phyloP scores from a whole-genome alignment of 495 filamentous ascomycete genomes.

The Parathielavia hyrcaniae region DNA sequence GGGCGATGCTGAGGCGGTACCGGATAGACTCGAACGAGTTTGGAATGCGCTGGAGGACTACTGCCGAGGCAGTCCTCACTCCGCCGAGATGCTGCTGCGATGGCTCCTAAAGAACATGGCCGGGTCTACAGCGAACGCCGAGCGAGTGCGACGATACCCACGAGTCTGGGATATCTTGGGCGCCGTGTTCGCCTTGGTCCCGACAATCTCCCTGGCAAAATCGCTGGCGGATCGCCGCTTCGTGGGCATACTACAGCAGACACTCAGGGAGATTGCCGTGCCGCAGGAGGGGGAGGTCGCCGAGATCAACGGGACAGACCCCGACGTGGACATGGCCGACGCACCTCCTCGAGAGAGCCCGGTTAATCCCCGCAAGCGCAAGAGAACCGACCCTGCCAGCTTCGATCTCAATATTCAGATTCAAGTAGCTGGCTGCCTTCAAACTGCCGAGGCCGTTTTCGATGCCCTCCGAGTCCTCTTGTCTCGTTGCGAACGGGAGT shows the following conservation, averaged over 20 bases:
- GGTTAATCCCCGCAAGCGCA: conserved; percentile 35
- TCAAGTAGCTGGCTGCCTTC: conserved; percentile 30
- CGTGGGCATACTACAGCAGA: conserved; percentile 36
- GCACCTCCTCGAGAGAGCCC: conserved; percentile 10
- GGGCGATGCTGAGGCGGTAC: conserved; percentile 30
- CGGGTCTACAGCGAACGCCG: conserved; percentile 35
- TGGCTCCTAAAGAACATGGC: conserved; percentile 48
- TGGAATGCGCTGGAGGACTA: conserved; percentile 33
- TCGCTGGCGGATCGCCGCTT: conserved; percentile 43
- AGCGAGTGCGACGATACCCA: conserved; percentile 42
- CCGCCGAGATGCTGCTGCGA: conserved; percentile 43
- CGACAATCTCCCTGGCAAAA: conserved; percentile 41
- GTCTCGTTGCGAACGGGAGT: conserved; percentile 22
- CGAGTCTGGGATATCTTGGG: conserved; percentile 40
- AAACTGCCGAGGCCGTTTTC: conserved; percentile 38
- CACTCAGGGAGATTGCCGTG: conserved; percentile 39
- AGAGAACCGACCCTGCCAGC: conserved; percentile 24
- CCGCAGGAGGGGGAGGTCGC: conserved; percentile 15
- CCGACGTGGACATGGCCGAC: conserved; percentile 31
- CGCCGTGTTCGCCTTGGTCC: conserved; percentile 38
- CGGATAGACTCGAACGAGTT: conserved; percentile 38
- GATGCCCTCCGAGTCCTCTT: conserved; percentile 35
- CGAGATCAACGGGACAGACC: conserved; percentile 8
- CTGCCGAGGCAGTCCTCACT: conserved; percentile 35
- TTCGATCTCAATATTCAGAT: conserved; percentile 33